phyloP scores from a whole-genome alignment of 805 yeast genomes.

The Hanseniaspora guilliermondii region DNA sequence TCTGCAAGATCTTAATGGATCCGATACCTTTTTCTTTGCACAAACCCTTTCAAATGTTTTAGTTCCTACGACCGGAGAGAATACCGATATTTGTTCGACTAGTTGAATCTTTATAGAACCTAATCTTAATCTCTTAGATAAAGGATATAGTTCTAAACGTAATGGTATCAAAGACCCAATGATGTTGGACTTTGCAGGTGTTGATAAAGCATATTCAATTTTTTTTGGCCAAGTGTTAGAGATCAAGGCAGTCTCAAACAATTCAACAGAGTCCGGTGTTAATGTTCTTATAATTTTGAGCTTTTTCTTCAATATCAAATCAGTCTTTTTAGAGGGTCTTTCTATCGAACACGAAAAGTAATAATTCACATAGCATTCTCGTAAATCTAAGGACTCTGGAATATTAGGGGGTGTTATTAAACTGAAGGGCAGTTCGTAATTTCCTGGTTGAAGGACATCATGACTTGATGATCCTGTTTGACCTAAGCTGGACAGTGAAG shows the following conservation, averaged over 20 bases:
- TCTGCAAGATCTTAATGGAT: conserved; percentile 28
- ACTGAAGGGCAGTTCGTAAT: conserved; percentile 82
- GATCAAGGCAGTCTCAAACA: conserved; percentile 82
- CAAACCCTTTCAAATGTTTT: conserved; percentile 54
- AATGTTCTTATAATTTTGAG: conserved; percentile 74
- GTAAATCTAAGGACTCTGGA: conserved; percentile 65
- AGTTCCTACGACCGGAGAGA: conserved; percentile 45
- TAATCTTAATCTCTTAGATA: conserved; percentile 63
- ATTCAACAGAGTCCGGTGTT: conserved; percentile 74
- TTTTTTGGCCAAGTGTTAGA: conserved; percentile 93
- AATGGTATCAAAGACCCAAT: conserved; percentile 71
- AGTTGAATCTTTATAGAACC: conserved; percentile 62
- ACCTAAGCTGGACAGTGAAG: conserved; percentile 15
- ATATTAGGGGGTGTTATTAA: conserved; percentile 72
- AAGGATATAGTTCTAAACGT: conserved; percentile 60
- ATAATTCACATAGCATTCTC: conserved; percentile 70
- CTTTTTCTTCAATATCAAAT: conserved; percentile 54
- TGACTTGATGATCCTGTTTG: conserved; percentile 8
- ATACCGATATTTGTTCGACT: conserved; percentile 53
- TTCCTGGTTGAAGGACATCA: conserved; percentile 52
- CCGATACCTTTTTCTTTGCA: conserved; percentile 37
- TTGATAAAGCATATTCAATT: conserved; percentile 75
- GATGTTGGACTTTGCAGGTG: conserved; percentile 80
- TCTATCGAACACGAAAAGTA: conserved; percentile 62
- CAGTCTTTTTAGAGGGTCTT: conserved; percentile 61